Evolutionary conservation across 2,329 filamentous ascomycete genomes (phyloP).

Genomic region (Hymenoscyphus salicellus): DNA sequence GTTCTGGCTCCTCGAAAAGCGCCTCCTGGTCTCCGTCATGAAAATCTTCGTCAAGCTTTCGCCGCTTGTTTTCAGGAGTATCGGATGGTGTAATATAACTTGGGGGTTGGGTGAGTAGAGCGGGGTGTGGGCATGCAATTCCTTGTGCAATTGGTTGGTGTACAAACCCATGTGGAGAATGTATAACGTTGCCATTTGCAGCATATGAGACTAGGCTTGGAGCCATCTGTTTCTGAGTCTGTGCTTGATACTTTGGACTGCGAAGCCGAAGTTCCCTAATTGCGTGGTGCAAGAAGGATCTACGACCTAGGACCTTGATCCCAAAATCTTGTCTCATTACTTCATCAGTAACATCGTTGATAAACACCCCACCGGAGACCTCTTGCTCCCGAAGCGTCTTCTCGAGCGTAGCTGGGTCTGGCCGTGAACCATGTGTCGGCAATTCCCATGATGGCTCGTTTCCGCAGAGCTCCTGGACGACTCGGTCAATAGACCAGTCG

Average conservation of each 20-base stretch:
- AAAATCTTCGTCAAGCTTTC: neutral
- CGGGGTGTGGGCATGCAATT: neutral
- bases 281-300: slow-evolving; percentile 48
- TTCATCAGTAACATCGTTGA: slow-evolving; percentile 26
- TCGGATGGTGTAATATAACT: neutral
- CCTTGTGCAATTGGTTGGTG: neutral
- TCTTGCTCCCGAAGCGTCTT: slow-evolving; percentile 56
- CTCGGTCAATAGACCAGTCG: slow-evolving; percentile 65
- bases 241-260: slow-evolving; percentile 49
- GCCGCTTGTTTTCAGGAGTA: slow-evolving; percentile 2
- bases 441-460: slow-evolving; percentile 48
- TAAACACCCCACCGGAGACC: slow-evolving; percentile 40
- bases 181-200: slow-evolving; percentile 3
- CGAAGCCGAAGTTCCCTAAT: slow-evolving; percentile 53
- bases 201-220: slow-evolving; percentile 5
- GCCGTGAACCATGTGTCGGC: slow-evolving; percentile 38
- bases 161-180: neutral
- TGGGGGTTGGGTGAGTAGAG: neutral
- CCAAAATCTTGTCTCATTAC: slow-evolving; percentile 29
- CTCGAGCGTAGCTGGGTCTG: slow-evolving; percentile 53
- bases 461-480: slow-evolving; percentile 64
- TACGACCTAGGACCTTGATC: slow-evolving; percentile 25
- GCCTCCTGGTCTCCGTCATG: neutral
- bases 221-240: neutral
- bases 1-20: neutral